phyloP scores from a whole-genome alignment of 331 rosid species.

The Saraca asoca region DNA sequence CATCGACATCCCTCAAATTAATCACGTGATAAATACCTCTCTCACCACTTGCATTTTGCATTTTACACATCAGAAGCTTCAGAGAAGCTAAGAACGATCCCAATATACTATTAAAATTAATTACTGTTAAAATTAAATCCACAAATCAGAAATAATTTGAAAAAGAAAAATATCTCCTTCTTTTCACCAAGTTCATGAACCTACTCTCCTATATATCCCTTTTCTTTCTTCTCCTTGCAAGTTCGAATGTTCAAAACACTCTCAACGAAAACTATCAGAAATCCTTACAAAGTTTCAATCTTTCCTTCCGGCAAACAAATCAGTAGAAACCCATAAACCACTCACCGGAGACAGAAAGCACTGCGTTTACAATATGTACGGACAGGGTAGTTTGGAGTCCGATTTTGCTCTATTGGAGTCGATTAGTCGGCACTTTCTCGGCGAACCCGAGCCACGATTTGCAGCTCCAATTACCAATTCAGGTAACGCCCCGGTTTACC shows the following conservation, averaged over 20 bases:
- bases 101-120: background rate
- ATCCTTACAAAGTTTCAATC: background rate
- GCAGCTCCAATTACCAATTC: background rate
- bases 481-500: slow-evolving; percentile 34
- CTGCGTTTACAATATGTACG: slow-evolving; percentile 34
- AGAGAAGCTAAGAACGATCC: slow-evolving; percentile 29
- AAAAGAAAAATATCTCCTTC: background rate
- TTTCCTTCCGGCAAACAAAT: too few species aligned
- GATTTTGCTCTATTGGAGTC: slow-evolving; percentile 53
- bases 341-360: background rate
- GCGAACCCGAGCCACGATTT: slow-evolving; percentile 39
- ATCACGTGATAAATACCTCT: slow-evolving; percentile 55
- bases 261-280: too few species aligned
- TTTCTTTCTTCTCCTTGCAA: background rate
- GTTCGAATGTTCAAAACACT: slow-evolving; percentile 37
- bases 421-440: slow-evolving; percentile 67
- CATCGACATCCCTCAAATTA: background rate
- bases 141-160: background rate
- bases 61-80: slow-evolving; percentile 63
- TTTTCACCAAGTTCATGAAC: slow-evolving; percentile 59
- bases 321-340: background rate
- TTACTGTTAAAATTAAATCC: background rate
- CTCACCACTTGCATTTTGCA: slow-evolving; percentile 18
- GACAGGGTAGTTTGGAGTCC: slow-evolving; percentile 40
- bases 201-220: slow-evolving; percentile 49